Evolutionary conservation across 257 asterid species (phyloP).

Genomic region (Primulina huaijiensis): DNA sequence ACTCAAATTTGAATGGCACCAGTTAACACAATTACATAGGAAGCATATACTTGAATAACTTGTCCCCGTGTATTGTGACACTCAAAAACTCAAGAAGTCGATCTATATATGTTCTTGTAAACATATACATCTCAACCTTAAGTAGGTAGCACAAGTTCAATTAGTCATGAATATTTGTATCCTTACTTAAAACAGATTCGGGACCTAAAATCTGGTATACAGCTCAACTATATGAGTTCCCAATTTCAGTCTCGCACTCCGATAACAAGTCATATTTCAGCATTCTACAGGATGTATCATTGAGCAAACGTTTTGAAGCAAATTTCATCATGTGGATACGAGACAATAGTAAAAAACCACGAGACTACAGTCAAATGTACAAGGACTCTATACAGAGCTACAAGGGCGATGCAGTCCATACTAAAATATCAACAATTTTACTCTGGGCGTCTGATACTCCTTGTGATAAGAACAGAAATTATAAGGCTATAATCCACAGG

Average conservation of each 20-base stretch:
- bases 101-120: background rate
- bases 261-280: background rate
- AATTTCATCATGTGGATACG: background rate
- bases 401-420: no score
- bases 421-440: background rate
- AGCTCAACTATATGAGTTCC: background rate
- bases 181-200: background rate
- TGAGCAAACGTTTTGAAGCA: background rate
- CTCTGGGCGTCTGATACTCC: background rate
- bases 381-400: background rate
- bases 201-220: background rate
- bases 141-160: background rate
- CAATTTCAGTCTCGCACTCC: background rate
- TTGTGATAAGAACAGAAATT: background rate
- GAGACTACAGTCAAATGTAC: background rate
- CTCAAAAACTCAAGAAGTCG: background rate
- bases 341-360: background rate
- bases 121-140: background rate
- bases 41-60: background rate
- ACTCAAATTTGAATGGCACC: background rate
- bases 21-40: background rate
- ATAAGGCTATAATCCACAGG: background rate
- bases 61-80: background rate
- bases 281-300: background rate
- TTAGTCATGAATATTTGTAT: background rate